These are phyloP conservation scores for Daucus carota DNA, from an alignment of 129 eudicot species.

Conservation along the genomic window DH1_v3.0 NC_030386.2:27472001-27472500, in stretches of 20 bases:
- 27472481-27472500: constrained; percentile 14
- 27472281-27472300: constrained; percentile 29
- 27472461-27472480: constrained; percentile 14
- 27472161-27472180: constrained; percentile 20
- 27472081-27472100: neutral
- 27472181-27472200: constrained; percentile 20
- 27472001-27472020: neutral
- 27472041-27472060: neutral
- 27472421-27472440: constrained; percentile 16
- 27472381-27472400: constrained; percentile 15
- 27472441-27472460: constrained; percentile 24
- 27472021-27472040: neutral
- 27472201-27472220: constrained; percentile 19
- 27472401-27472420: constrained; percentile 18
- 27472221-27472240: constrained; percentile 26
- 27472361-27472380: constrained; percentile 24
- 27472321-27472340: constrained; percentile 23
- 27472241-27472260: constrained; percentile 30
- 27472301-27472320: constrained; percentile 23
- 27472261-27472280: constrained; percentile 33
- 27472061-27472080: neutral
- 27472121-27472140: neutral
- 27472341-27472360: constrained; percentile 21
- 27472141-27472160: neutral
- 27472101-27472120: neutral